Evolutionary conservation across 495 filamentous ascomycete genomes (phyloP), one percentile per base, ranked within the genome.

Genomic region (Entonaema liquescens): DNA sequence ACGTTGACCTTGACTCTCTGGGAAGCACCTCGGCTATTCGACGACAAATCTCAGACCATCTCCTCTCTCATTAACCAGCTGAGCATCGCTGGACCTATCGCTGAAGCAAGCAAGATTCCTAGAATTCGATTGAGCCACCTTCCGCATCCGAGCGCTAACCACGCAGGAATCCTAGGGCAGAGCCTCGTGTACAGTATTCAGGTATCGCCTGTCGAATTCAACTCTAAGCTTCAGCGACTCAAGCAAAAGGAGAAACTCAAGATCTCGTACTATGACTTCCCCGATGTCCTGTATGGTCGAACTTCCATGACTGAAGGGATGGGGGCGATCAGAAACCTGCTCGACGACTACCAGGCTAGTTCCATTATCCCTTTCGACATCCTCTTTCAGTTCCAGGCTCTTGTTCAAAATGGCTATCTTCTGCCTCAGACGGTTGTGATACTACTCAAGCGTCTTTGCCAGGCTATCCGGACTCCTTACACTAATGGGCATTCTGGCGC

Each of bases 331-430:
- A 70, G 55, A 19, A 19, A 4, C 1, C 35, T 62, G 7, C 68
- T 84, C 5, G 1, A 12, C 0, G 4, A 62, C 0, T 76, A 62
- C 62, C 55, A 44, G 36, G 19, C 9, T 15, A 42, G 19, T 0
- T 42, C 26, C 9, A 38, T 36, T 7, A 63, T 79, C 28, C 82
- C 77, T 0, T 83, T 79, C 55, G 78, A 64, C 17, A 67, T 78
- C 15, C 76, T 79, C 2, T 87, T 86, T 57, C 81, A 88, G 56
- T 76, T 88, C 3, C 82, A 88, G 55, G 83, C 81, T 19, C 77
- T 90, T 5, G 82, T 83, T 5, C 76, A 80, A 58, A 88, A 89
- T 65, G 78, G 79, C 8, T 84, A 83, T 61, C 79, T 90, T 2
- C 67, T 84, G 12, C 86, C 87, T 8, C 40, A 42, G 0, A 83